Conservation (phyloP, 208 protist species). For the Strigomonas culicis region DNA sequence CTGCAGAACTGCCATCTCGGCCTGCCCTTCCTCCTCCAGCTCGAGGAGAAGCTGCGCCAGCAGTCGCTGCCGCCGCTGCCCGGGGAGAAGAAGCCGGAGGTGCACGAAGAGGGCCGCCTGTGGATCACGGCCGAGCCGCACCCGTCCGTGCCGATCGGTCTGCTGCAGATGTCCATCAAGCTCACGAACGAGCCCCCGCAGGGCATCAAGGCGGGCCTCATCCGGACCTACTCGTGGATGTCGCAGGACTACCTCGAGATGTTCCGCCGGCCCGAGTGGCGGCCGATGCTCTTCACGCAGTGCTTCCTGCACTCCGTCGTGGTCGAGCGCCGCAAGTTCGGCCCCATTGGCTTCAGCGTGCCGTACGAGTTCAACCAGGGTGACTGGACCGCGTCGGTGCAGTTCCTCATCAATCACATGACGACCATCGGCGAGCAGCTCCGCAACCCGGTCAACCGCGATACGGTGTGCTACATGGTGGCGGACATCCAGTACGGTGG, state of each 20-base stretch:
- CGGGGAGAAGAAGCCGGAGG: constrained; percentile 74
- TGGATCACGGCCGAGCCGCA: constrained; percentile 97
- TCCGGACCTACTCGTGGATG: constrained; percentile 95
- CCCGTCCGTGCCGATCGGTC: constrained; percentile 92
- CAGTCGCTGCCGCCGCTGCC: constrained; percentile 65
- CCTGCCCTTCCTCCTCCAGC: constrained; percentile 87
- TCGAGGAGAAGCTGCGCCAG: constrained; percentile 88
- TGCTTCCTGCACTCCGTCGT: constrained; percentile 97
- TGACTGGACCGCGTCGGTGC: constrained; percentile 95
- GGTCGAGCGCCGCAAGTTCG: constrained; percentile 98
- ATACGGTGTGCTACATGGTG: constrained; percentile 97
- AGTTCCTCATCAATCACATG: constrained; percentile 98
- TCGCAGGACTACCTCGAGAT: constrained; percentile 96
- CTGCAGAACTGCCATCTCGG: constrained; percentile 98
- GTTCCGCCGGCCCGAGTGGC: constrained; percentile 95
- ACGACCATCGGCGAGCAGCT: constrained; percentile 94
- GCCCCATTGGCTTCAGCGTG: constrained; percentile 98
- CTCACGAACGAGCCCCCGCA: constrained; percentile 97
- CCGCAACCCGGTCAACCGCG: constrained; percentile 90
- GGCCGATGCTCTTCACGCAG: constrained; percentile 95
- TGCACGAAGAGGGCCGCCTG: constrained; percentile 93
- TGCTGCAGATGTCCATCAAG: constrained; percentile 98
- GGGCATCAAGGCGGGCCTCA: constrained; percentile 96
- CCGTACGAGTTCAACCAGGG: constrained; percentile 99
- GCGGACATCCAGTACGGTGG: constrained; percentile 99